These are phyloP conservation scores for Populus simonii DNA, from an alignment of 345 rosid genomes.

Conservation along the genomic window DNA sequence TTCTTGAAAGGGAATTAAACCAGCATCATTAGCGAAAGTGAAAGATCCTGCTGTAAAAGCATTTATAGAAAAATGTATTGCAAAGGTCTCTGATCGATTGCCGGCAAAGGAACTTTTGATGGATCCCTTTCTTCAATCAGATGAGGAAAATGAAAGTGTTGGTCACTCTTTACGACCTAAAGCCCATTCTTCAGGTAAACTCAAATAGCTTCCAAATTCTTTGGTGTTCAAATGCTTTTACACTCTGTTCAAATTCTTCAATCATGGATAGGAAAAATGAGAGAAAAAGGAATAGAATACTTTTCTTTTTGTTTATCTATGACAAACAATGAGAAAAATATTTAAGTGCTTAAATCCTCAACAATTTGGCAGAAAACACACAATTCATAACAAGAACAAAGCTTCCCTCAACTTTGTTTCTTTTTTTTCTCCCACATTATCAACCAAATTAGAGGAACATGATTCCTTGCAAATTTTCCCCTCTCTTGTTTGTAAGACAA, in stretches of 20 bases:
- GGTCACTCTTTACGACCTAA: slow-evolving; percentile 32
- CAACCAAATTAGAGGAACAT: not conserved
- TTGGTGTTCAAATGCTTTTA: slow-evolving; percentile 1
- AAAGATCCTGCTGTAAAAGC: slow-evolving; percentile 53
- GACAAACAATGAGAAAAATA: not conserved
- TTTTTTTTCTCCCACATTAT: not conserved
- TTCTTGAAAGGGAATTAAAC: slow-evolving; percentile 73
- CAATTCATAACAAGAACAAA: not conserved
- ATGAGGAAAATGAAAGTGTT: slow-evolving; percentile 47
- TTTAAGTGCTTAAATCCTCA: not conserved
- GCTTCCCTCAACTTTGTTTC: not conserved
- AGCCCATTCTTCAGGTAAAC: slow-evolving; percentile 37
- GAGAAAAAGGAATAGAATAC: not conserved
- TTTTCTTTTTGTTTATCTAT: not conserved
- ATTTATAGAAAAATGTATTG: slow-evolving; percentile 89
- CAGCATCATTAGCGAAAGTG: slow-evolving; percentile 86
- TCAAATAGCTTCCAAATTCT: not conserved
- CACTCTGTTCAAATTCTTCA: too few species aligned
- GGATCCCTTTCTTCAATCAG: slow-evolving; percentile 76
- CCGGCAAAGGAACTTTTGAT: slow-evolving; percentile 78
- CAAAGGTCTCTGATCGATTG: slow-evolving; percentile 66
- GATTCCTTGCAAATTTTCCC: not conserved
- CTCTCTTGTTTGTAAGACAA: not conserved
- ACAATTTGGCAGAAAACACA: not conserved
- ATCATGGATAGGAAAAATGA: not conserved